A percentile compares a stretch with the other conserved stretches of the same genome.
phyloP scores from a whole-genome alignment of 176 grass and related monocot species.

The Zizania latifolia region DNA sequence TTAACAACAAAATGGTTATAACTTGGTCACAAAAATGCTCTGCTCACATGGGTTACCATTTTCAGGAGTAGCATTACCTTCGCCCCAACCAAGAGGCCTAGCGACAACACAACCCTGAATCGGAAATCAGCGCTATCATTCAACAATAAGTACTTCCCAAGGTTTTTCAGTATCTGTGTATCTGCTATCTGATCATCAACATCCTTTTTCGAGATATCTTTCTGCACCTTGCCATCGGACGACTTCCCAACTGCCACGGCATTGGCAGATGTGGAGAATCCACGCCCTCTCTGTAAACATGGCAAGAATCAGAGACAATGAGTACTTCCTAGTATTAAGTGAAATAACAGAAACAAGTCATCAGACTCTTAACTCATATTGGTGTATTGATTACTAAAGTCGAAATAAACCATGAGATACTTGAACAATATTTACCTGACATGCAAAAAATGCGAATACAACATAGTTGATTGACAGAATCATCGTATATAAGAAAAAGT shows the following conservation, averaged over 20 bases:
- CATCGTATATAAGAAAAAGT: not conserved
- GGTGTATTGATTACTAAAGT: not conserved
- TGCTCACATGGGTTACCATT: not conserved
- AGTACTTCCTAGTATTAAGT: not conserved
- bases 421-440: not conserved
- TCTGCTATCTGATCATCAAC: conserved; percentile 71
- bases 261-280: conserved; percentile 77
- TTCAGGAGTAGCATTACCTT: conserved; percentile 52
- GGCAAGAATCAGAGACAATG: conserved; percentile 21
- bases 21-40: not conserved
- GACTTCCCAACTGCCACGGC: conserved; percentile 32
- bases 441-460: not conserved
- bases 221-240: conserved; percentile 43
- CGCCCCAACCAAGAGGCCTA: conserved; percentile 82
- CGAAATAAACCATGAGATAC: not conserved
- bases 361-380: not conserved
- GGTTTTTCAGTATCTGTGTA: conserved; percentile 62
- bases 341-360: conserved; percentile 9
- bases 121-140: conserved; percentile 85
- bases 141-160: conserved; percentile 70
- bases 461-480: not conserved
- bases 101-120: conserved; percentile 61
- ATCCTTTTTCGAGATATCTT: conserved; percentile 45
- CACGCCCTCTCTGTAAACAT: conserved; percentile 45
- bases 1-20: not conserved